A percentile compares a stretch with the other conserved stretches of the same genome.
These are phyloP conservation scores for Candida jianshihensis DNA, from an alignment of 805 yeast genomes.

Conservation along the genomic window DNA sequence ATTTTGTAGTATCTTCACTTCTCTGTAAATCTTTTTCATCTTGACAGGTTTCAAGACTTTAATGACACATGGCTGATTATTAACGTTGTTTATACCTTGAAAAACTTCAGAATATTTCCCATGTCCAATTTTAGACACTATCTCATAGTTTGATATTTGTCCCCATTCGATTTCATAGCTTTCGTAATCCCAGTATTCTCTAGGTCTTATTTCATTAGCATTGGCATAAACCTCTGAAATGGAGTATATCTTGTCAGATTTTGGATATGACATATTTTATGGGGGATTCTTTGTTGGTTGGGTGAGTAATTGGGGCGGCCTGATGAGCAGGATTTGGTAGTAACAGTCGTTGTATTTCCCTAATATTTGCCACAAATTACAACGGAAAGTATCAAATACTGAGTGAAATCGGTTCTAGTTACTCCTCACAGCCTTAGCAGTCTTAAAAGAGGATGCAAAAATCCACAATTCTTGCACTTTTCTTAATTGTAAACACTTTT, in stretches of 20 bases:
- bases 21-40: conserved; percentile 84
- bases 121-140: conserved; percentile 77
- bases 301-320: too few species aligned
- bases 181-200: conserved; percentile 83
- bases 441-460: too few species aligned
- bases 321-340: too few species aligned
- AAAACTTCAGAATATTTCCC: conserved; percentile 96
- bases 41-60: conserved; percentile 91
- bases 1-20: conserved; percentile 80
- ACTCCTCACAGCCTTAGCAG: too few species aligned
- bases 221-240: conserved; percentile 66
- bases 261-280: conserved; percentile 16
- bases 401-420: too few species aligned
- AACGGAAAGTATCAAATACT: too few species aligned
- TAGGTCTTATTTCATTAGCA: conserved; percentile 60
- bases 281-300: too few species aligned
- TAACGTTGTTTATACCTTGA: conserved; percentile 67
- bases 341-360: too few species aligned
- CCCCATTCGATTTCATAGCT: conserved; percentile 60
- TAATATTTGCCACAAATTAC: too few species aligned
- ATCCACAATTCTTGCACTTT: background rate
- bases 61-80: conserved; percentile 64
- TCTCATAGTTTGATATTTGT: conserved; percentile 57
- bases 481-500: background rate
- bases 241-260: conserved; percentile 31